Percentiles rank a stretch among this genome's conserved stretches.
Evolutionary conservation across 78 protist genomes (phyloP).

Genomic region (Dictyostelium brefeldianum): DNA sequence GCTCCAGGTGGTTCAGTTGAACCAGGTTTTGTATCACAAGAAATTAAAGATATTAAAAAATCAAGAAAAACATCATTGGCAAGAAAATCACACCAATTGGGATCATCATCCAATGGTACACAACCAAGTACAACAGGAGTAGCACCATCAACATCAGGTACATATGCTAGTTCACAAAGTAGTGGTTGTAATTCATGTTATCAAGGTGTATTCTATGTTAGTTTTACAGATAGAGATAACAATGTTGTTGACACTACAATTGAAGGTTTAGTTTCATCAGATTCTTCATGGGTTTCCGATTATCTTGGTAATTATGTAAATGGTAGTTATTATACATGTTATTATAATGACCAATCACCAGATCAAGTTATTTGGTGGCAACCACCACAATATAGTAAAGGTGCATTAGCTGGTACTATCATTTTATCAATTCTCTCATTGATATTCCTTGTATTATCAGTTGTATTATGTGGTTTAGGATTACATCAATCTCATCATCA

Average conservation of each 20-base stretch:
- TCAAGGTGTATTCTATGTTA: conserved; percentile 52
- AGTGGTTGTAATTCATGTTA: conserved; percentile 31
- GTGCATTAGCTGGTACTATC: neutral
- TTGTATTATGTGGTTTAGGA: neutral
- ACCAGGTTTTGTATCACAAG: neutral
- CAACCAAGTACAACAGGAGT: neutral
- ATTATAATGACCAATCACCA: neutral
- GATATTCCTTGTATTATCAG: neutral
- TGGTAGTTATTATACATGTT: conserved; percentile 14
- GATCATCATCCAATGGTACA: neutral
- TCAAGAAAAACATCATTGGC: neutral
- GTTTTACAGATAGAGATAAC: neutral
- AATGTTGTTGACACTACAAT: neutral
- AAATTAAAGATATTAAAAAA: neutral
- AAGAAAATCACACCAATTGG: neutral
- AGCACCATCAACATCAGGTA: neutral
- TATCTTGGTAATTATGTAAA: neutral
- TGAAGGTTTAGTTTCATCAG: conserved; percentile 16
- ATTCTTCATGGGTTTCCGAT: conserved; percentile 21
- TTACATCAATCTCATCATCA: neutral
- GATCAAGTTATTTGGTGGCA: neutral
- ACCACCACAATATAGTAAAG: neutral
- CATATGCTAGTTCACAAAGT: neutral
- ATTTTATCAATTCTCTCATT: neutral
- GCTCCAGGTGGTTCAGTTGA: neutral